phyloP scores from a whole-genome alignment of 108 stramenopile species.

The Cylindrotheca closterium region DNA sequence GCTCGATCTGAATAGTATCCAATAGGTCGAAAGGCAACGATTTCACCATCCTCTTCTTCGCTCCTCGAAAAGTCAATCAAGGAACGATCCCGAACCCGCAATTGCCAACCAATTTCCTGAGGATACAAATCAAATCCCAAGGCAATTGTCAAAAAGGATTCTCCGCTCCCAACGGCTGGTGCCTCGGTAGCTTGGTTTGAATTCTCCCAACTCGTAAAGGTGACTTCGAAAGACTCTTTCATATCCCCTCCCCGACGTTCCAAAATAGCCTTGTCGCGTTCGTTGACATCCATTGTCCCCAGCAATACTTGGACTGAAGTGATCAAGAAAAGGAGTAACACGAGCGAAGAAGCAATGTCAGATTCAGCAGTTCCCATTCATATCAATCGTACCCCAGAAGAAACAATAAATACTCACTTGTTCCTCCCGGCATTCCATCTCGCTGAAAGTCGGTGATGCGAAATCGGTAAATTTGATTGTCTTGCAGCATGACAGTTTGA shows the following conservation, averaged over 20 bases:
- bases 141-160: slow-evolving; percentile 15
- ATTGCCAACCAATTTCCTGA: slow-evolving; percentile 26
- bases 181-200: neutral
- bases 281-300: slow-evolving; percentile 18
- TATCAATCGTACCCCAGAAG: too few species aligned
- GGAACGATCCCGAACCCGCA: slow-evolving; percentile 7
- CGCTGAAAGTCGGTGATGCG: slow-evolving; percentile 8
- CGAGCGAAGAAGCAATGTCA: too few species aligned
- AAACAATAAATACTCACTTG: neutral
- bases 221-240: slow-evolving; percentile 13
- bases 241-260: slow-evolving; percentile 19
- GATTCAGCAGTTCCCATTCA: too few species aligned
- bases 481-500: slow-evolving; percentile 17
- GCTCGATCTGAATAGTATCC: slow-evolving; percentile 13
- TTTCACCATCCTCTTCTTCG: neutral
- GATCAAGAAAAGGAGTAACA: neutral
- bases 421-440: slow-evolving; percentile 28
- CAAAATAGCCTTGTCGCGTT: slow-evolving; percentile 6
- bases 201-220: slow-evolving; percentile 10
- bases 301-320: slow-evolving; percentile 25
- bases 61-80: neutral
- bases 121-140: slow-evolving; percentile 30
- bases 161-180: slow-evolving; percentile 4
- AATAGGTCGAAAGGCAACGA: slow-evolving; percentile 31
- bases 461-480: slow-evolving; percentile 29